These are phyloP conservation scores for Rhizopus sp. DNA, from an alignment of 371 early-diverging fungal genomes.

Conservation along the genomic window DNA sequence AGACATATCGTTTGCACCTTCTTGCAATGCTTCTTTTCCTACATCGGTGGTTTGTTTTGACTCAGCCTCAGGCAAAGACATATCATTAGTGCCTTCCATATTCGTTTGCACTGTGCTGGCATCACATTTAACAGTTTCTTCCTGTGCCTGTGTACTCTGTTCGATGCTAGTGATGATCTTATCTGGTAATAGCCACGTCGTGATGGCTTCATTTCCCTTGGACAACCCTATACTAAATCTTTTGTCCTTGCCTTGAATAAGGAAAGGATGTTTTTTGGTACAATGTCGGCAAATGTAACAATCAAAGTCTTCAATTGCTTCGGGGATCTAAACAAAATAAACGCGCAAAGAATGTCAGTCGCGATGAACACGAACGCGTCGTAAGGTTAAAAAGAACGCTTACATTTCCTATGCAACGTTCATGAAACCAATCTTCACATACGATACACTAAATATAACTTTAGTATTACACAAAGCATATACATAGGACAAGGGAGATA, in stretches of 20 bases:
- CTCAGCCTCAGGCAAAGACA: too few species aligned
- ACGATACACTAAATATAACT: constrained; percentile 60
- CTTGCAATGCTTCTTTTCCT: not conserved
- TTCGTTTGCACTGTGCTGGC: too few species aligned
- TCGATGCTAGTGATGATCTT: not conserved
- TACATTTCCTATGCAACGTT: constrained; percentile 76
- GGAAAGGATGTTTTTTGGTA: constrained; percentile 61
- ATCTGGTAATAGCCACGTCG: constrained; percentile 29
- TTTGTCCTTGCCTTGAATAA: constrained; percentile 49
- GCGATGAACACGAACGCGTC: not conserved
- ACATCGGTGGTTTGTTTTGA: not conserved
- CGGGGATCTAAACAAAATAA: constrained; percentile 55
- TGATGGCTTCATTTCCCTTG: constrained; percentile 19
- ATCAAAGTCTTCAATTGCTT: constrained; percentile 64
- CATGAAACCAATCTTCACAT: constrained; percentile 91
- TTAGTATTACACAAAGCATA: not conserved
- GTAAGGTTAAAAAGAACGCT: constrained; percentile 10
- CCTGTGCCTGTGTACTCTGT: not conserved
- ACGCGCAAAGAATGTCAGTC: constrained; percentile 1
- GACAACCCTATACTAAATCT: constrained; percentile 55
- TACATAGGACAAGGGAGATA: not conserved
- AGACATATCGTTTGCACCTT: not conserved
- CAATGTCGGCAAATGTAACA: constrained; percentile 83
- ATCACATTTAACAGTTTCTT: not conserved
- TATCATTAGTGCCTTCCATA: too few species aligned